A percentile compares a stretch with the other conserved stretches of the same genome.
Conservation (phyloP, 2,329 filamentous ascomycete species). For the Mycosphaerella arachidis region DNA sequence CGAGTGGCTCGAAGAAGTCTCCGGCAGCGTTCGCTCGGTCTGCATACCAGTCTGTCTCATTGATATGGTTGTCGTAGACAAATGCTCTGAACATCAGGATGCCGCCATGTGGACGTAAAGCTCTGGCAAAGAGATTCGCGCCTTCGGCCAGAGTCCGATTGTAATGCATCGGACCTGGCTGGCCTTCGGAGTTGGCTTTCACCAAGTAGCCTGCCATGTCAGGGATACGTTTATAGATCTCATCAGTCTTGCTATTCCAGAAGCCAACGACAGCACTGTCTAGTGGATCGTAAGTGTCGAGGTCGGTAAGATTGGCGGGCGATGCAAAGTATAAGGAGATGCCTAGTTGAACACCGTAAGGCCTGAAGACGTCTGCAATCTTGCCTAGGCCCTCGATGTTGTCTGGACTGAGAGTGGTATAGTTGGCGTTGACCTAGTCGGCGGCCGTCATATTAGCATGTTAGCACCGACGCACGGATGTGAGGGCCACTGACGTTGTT, state of each 20-base stretch:
- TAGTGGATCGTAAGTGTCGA: constrained; percentile 62
- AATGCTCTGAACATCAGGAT: constrained; percentile 69
- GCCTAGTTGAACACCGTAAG: constrained; percentile 62
- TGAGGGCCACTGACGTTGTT: constrained; percentile 49
- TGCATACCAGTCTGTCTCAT: constrained; percentile 58
- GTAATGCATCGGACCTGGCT: constrained; percentile 65
- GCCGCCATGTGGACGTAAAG: constrained; percentile 55
- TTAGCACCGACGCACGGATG: background rate
- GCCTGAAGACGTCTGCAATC: constrained; percentile 62
- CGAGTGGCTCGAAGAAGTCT: constrained; percentile 61
- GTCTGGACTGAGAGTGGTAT: constrained; percentile 49
- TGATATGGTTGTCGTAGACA: constrained; percentile 58
- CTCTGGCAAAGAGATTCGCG: constrained; percentile 63
- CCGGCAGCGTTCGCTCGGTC: constrained; percentile 68
- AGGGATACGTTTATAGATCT: constrained; percentile 58
- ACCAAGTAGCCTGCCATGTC: constrained; percentile 66
- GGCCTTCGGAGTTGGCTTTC: constrained; percentile 69
- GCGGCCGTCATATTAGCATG: background rate
- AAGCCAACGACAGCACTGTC: constrained; percentile 56
- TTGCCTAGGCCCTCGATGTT: constrained; percentile 60
- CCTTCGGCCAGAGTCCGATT: constrained; percentile 65
- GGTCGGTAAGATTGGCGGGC: constrained; percentile 52
- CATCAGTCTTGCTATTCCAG: constrained; percentile 58
- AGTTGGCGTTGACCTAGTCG: constrained; percentile 59
- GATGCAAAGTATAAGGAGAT: constrained; percentile 66